These are phyloP conservation scores for Lanzia echinophila DNA, from an alignment of 2,329 filamentous ascomycete genomes.

Conservation along the genomic window DNA sequence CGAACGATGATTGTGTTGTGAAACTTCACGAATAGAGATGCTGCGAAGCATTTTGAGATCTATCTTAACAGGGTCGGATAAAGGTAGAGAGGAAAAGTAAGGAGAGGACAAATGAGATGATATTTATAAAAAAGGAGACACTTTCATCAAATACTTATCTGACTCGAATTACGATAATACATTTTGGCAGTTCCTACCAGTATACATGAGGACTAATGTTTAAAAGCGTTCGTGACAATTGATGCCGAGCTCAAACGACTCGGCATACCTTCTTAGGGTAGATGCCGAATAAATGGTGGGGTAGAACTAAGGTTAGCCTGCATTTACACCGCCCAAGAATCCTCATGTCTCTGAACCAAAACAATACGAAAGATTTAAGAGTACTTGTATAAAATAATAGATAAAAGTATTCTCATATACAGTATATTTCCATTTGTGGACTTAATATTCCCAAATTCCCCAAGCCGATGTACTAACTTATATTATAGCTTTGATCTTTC, in stretches of 20 bases:
- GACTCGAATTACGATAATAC: too few relatives aligned
- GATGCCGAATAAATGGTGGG: background rate
- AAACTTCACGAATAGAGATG: constrained; percentile 39
- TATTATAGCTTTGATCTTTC: constrained; percentile 28
- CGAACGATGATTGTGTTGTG: constrained; percentile 40
- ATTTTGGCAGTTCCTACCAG: too few relatives aligned
- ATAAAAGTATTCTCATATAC: too few relatives aligned
- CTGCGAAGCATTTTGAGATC: constrained; percentile 16
- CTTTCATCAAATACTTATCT: background rate
- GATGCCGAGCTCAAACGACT: constrained; percentile 5
- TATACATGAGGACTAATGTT: too few relatives aligned
- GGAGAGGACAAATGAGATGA: background rate
- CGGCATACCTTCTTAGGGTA: background rate
- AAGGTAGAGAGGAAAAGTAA: background rate
- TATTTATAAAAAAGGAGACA: background rate
- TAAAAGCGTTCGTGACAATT: constrained; percentile 4
- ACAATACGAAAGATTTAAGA: too few relatives aligned
- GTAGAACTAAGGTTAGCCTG: background rate
- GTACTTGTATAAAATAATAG: too few relatives aligned
- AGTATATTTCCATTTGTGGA: too few relatives aligned
- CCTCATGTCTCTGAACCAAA: too few relatives aligned
- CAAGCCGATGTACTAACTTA: too few relatives aligned
- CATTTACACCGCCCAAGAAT: too few relatives aligned
- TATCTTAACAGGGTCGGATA: too few relatives aligned
- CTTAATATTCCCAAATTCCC: too few relatives aligned